Evolutionary conservation across 164 flowering plant species (phyloP).

Genomic region (Euptelea pleiosperma): DNA sequence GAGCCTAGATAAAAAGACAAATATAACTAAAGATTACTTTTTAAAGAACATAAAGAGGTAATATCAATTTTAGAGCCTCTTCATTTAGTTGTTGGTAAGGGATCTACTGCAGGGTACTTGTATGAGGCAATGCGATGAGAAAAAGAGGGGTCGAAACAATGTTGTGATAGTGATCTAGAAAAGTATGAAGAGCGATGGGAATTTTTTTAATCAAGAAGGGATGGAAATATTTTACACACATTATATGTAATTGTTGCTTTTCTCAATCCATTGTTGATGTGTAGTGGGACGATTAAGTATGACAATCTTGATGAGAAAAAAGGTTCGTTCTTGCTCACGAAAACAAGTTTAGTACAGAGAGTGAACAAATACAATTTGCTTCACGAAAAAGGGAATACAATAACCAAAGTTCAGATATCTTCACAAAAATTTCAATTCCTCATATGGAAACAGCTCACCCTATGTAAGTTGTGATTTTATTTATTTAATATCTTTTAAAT

Average conservation of each 20-base stretch:
- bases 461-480: conserved; percentile 18
- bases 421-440: too few species aligned
- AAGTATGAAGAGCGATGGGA: neutral
- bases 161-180: neutral
- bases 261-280: neutral
- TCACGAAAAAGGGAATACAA: too few species aligned
- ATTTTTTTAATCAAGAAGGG: neutral
- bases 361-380: conserved; percentile 18
- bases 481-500: neutral
- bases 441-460: too few species aligned
- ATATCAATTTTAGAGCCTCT: neutral
- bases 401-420: too few species aligned
- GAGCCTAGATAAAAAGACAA: neutral
- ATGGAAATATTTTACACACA: neutral
- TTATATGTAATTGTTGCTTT: neutral
- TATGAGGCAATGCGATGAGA: neutral
- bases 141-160: neutral
- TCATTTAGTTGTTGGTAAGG: neutral
- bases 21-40: conserved; percentile 10
- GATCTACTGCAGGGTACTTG: neutral
- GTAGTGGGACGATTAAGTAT: conserved; percentile 14
- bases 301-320: conserved; percentile 11
- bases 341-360: conserved; percentile 4
- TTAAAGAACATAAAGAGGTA: neutral
- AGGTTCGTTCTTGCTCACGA: conserved; percentile 14